phyloP scores from a whole-genome alignment of 2,329 filamentous ascomycete species.

The Aspergillus puulaauensis region DNA sequence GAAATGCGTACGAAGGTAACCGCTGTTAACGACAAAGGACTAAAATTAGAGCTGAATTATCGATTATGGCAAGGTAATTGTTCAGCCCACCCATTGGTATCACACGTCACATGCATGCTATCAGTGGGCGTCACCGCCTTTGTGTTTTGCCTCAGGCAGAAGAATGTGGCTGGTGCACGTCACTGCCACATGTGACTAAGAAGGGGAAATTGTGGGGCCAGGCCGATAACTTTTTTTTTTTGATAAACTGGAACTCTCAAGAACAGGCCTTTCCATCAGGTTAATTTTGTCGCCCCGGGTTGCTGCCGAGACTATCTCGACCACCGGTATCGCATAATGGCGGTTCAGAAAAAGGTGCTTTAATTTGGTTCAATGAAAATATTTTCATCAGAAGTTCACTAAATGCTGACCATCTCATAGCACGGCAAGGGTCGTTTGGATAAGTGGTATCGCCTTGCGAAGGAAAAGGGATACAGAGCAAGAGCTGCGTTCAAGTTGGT shows the following conservation, averaged over 20 bases:
- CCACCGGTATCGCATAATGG: constrained; percentile 60
- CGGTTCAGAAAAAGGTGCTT: constrained; percentile 84
- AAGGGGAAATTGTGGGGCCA: constrained; percentile 16
- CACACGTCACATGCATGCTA: constrained; percentile 36
- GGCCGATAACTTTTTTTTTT: constrained; percentile 27
- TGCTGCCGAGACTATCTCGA: constrained; percentile 25
- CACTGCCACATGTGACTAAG: constrained; percentile 17
- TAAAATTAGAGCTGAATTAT: not conserved
- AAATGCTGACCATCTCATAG: constrained; percentile 41
- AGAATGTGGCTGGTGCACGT: constrained; percentile 12
- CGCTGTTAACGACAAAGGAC: not conserved
- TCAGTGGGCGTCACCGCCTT: constrained; percentile 18
- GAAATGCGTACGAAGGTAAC: not conserved
- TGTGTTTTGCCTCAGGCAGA: constrained; percentile 20
- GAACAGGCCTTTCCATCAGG: constrained; percentile 9
- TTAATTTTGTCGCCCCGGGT: constrained; percentile 17
- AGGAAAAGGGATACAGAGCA: constrained; percentile 96
- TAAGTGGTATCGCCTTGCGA: constrained; percentile 98
- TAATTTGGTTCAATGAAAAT: constrained; percentile 8
- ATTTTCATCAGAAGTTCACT: not conserved
- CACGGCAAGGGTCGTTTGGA: constrained; percentile 97
- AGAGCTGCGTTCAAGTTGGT: constrained; percentile 97
- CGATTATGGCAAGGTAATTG: not conserved
- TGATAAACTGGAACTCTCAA: constrained; percentile 8
- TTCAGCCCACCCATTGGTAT: constrained; percentile 24